Conservation (phyloP, 768 basidiomycete genomes). For the Tricholoma matsutake region DNA sequence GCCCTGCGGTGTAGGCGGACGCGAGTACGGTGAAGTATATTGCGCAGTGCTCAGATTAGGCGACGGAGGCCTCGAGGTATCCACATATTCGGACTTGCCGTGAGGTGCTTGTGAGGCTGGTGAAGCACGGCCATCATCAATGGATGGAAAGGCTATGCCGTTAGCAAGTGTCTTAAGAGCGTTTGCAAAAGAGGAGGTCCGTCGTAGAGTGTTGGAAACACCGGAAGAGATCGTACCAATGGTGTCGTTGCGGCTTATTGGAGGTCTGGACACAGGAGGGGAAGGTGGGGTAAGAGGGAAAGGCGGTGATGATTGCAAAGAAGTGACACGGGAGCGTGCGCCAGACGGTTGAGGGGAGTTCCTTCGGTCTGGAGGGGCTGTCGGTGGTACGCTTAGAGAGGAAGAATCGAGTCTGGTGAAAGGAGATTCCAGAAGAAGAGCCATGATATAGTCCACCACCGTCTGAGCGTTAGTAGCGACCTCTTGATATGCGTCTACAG, state of each 20-base stretch:
- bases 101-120: constrained; percentile 26
- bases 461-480: constrained; percentile 90
- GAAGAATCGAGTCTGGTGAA: constrained; percentile 73
- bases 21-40: constrained; percentile 75
- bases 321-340: constrained; percentile 44
- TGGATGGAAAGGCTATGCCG: constrained; percentile 65
- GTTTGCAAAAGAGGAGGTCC: constrained; percentile 80
- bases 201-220: constrained; percentile 64
- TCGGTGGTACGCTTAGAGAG: constrained; percentile 53
- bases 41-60: constrained; percentile 76
- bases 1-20: constrained; percentile 41
- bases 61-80: constrained; percentile 68
- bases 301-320: constrained; percentile 49
- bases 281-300: constrained; percentile 43
- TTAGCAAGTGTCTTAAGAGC: constrained; percentile 69
- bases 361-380: constrained; percentile 37
- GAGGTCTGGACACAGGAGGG: constrained; percentile 42
- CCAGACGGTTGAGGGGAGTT: constrained; percentile 34
- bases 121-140: constrained; percentile 48
- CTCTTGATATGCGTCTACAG: constrained; percentile 90
- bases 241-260: constrained; percentile 56
- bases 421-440: constrained; percentile 84
- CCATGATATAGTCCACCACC: constrained; percentile 89
- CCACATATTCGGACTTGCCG: constrained; percentile 27
- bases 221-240: constrained; percentile 60